Evolutionary conservation across 2,329 filamentous ascomycete species (phyloP).

Genomic region (Nectriaceae sp.): DNA sequence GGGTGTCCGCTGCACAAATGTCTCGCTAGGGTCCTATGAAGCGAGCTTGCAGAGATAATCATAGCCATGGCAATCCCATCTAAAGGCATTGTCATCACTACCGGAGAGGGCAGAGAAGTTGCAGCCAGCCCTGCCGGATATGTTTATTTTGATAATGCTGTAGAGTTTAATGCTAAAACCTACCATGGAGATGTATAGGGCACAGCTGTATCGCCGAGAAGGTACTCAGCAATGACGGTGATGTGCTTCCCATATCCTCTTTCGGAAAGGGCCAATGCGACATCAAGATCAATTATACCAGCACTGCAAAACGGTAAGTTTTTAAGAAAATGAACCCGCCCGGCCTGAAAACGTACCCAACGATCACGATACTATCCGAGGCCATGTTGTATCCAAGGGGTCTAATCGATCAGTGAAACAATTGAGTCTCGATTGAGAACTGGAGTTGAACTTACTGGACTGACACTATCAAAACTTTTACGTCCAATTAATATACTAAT

Average conservation of each 20-base stretch:
- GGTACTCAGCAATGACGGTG: slow-evolving; percentile 42
- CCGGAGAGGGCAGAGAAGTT: slow-evolving; percentile 47
- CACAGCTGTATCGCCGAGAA: slow-evolving; percentile 41
- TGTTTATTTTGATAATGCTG: too few relatives aligned
- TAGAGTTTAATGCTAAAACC: too few relatives aligned
- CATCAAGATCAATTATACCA: slow-evolving; percentile 42
- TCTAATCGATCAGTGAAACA: too few relatives aligned
- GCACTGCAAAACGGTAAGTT: slow-evolving; percentile 30
- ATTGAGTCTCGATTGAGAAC: too few relatives aligned
- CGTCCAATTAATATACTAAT: too few relatives aligned
- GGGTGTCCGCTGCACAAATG: slow-evolving; percentile 38
- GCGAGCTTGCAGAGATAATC: slow-evolving; percentile 38
- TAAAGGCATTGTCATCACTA: slow-evolving; percentile 40
- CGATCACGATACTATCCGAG: slow-evolving; percentile 24
- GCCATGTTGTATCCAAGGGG: too few relatives aligned
- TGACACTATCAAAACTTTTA: too few relatives aligned
- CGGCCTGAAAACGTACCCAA: slow-evolving; percentile 18
- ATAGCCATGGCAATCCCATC: slow-evolving; percentile 44
- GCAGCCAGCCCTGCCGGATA: slow-evolving; percentile 38
- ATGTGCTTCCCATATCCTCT: slow-evolving; percentile 34
- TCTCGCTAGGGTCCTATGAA: slow-evolving; percentile 28
- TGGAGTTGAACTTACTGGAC: too few relatives aligned
- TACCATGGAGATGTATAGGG: slow-evolving; percentile 46
- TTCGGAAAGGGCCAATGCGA: slow-evolving; percentile 37
- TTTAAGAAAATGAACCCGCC: not conserved